Evolutionary conservation across 345 rosid species (phyloP).

Genomic region (Salix viminalis): DNA sequence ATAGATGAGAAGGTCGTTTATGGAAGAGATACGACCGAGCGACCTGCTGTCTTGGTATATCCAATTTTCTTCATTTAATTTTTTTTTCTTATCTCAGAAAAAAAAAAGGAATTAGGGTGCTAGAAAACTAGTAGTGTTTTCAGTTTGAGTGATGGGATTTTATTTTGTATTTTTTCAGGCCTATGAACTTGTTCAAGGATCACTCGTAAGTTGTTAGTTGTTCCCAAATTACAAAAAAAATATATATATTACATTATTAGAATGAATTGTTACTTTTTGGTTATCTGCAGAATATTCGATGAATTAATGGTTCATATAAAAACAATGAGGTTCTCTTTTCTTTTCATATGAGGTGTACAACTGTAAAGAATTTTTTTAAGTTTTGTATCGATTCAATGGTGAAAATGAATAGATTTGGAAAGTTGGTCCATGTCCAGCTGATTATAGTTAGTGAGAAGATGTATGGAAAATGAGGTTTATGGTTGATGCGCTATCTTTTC

Average conservation of each 20-base stretch:
- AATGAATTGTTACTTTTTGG: too few species aligned
- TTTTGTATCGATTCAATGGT: too few species aligned
- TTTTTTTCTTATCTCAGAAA: not conserved
- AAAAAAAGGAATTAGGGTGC: not conserved
- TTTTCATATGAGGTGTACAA: not conserved
- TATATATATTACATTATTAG: too few species aligned
- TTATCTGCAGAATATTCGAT: too few species aligned
- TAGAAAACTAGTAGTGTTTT: not conserved
- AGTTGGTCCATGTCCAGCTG: too few species aligned
- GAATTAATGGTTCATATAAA: too few species aligned
- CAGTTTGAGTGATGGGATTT: constrained; percentile 2
- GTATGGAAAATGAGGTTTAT: too few species aligned
- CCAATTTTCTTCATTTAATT: not conserved
- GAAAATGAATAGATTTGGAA: too few species aligned
- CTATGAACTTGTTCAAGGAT: constrained; percentile 87
- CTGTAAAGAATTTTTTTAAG: not conserved
- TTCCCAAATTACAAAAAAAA: not conserved
- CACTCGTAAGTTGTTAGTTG: constrained; percentile 53
- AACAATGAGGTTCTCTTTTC: not conserved
- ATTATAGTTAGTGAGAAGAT: too few species aligned
- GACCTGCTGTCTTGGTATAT: constrained; percentile 57
- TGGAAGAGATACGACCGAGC: constrained; percentile 37
- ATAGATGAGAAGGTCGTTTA: constrained; percentile 61
- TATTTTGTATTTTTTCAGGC: constrained; percentile 53
- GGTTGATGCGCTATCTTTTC: too few species aligned